These are phyloP conservation scores for Lentinula lateritia DNA, from an alignment of 768 basidiomycete species.

Conservation along the genomic window DNA sequence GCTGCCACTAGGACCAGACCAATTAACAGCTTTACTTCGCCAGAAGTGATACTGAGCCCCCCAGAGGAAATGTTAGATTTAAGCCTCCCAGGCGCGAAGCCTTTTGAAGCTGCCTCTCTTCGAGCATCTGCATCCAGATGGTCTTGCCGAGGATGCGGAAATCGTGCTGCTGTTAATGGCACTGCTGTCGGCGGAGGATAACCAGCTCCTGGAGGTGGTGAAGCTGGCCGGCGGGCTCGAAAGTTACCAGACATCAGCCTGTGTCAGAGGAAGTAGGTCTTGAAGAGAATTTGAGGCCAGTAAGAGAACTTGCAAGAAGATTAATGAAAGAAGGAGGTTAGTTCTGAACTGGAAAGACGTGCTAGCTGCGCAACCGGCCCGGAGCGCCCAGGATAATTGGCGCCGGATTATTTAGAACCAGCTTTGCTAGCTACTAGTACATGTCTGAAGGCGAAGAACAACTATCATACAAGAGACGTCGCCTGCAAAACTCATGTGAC, in stretches of 20 bases:
- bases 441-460: background rate
- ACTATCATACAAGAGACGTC: conserved; percentile 1
- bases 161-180: conserved; percentile 41
- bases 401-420: too few relatives aligned
- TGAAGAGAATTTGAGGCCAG: background rate
- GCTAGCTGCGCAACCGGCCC: background rate
- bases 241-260: conserved; percentile 39
- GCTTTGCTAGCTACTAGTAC: too few relatives aligned
- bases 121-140: conserved; percentile 72
- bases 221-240: conserved; percentile 63
- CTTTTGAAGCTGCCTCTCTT: conserved; percentile 63
- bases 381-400: background rate
- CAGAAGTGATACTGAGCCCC: conserved; percentile 58
- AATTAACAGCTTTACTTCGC: conserved; percentile 74
- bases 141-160: conserved; percentile 60
- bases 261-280: too few relatives aligned
- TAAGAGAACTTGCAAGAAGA: background rate
- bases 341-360: background rate
- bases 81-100: conserved; percentile 47
- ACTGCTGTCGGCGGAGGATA: conserved; percentile 20
- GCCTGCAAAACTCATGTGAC: conserved; percentile 32
- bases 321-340: background rate
- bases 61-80: conserved; percentile 42
- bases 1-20: conserved; percentile 63
- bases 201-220: conserved; percentile 50